Conservation (phyloP, 495 filamentous ascomycete species). For the Xylaria scruposa region DNA sequence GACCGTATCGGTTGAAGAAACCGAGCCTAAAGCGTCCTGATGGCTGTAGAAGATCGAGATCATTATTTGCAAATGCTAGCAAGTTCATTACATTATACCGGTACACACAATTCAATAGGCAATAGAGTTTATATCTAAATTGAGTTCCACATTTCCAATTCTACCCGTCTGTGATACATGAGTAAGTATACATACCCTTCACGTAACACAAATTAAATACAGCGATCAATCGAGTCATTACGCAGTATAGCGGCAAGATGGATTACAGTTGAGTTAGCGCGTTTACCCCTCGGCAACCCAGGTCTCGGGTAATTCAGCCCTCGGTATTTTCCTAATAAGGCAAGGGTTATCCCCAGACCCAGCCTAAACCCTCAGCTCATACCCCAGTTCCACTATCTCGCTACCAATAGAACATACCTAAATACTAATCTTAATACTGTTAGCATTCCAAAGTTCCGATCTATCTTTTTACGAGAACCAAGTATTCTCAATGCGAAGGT, state of each 20-base stretch:
- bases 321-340: constrained; percentile 7
- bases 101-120: neutral
- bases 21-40: neutral
- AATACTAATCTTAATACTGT: neutral
- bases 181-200: neutral
- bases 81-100: neutral
- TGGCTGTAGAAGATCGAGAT: neutral
- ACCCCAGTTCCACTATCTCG: neutral
- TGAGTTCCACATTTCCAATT: neutral
- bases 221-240: no score
- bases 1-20: neutral
- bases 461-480: neutral
- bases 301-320: neutral
- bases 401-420: neutral
- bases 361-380: neutral
- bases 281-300: neutral
- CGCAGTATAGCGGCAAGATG: no score
- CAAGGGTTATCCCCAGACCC: neutral
- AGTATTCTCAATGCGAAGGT: neutral
- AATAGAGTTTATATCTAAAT: neutral
- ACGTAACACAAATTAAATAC: neutral
- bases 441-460: neutral
- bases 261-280: neutral
- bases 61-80: neutral
- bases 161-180: no score